phyloP scores from a whole-genome alignment of 345 rosid species.

The Lenwebbia sp. region DNA sequence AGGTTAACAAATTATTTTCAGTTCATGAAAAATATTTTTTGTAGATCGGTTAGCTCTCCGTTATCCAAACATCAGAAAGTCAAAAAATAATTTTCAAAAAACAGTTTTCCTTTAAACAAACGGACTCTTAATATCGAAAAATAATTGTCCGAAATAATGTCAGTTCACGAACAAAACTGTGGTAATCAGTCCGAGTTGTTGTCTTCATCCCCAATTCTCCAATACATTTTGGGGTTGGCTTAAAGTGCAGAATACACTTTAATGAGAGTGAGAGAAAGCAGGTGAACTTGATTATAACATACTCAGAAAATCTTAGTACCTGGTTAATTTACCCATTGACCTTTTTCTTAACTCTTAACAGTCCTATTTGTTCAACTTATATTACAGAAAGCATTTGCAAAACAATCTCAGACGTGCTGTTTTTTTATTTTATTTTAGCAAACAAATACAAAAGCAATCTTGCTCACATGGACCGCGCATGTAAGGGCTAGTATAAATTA shows the following conservation, averaged over 20 bases:
- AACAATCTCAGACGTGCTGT: not conserved
- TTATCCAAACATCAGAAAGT: no score
- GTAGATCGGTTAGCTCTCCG: no score
- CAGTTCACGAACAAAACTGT: no score
- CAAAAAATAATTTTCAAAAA: no score
- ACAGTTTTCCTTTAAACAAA: no score
- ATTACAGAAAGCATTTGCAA: not conserved
- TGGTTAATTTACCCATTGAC: not conserved
- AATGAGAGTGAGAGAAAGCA: not conserved
- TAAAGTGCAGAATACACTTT: not conserved
- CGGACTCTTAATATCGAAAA: no score
- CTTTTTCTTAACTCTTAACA: not conserved
- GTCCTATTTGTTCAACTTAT: not conserved
- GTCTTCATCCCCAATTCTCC: no score
- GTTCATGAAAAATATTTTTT: no score
- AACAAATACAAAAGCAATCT: not conserved
- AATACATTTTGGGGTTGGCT: no score
- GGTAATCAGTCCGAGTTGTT: no score
- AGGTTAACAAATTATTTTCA: no score
- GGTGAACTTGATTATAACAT: not conserved
- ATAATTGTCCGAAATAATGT: no score
- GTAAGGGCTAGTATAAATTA: not conserved
- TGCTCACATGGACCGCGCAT: not conserved
- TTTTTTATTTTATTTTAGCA: not conserved
- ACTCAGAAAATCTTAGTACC: not conserved